phyloP scores from a whole-genome alignment of 164 flowering plant species.

The Hamamelis virginiana region DNA sequence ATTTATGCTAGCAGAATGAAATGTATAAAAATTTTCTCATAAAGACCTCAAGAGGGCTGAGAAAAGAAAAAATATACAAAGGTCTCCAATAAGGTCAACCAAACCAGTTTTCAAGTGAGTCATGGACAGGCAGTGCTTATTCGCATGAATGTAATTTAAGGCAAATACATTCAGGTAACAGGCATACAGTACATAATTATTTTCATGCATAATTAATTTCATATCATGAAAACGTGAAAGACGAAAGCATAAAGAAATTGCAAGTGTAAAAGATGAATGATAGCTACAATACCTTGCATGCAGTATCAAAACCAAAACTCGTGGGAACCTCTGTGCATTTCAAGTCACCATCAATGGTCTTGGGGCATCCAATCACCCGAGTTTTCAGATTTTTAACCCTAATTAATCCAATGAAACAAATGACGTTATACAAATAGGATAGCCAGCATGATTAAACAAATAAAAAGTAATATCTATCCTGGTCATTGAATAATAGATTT shows the following conservation, averaged over 20 bases:
- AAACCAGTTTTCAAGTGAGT: background rate
- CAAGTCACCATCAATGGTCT: slow-evolving; percentile 96
- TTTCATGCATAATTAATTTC: background rate
- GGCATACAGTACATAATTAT: background rate
- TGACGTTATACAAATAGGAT: background rate
- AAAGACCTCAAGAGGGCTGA: background rate
- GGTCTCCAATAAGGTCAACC: background rate
- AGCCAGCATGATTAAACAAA: background rate
- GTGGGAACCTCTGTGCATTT: slow-evolving; percentile 92
- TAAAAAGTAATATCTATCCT: too few species aligned
- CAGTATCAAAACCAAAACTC: slow-evolving; percentile 99
- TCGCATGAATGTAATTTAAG: background rate
- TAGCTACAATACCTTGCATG: slow-evolving; percentile 71
- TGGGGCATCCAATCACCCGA: slow-evolving; percentile 86
- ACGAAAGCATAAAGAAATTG: background rate
- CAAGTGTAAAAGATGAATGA: background rate
- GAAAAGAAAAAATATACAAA: background rate
- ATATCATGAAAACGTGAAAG: background rate
- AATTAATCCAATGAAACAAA: slow-evolving; percentile 11
- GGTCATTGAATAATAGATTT: background rate
- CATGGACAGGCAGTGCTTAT: background rate
- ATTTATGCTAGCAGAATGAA: background rate
- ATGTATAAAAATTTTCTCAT: too few species aligned
- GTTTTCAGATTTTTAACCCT: slow-evolving; percentile 76
- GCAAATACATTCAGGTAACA: background rate